phyloP scores from a whole-genome alignment of 345 rosid species.

The Hibiscus tridactylites region DNA sequence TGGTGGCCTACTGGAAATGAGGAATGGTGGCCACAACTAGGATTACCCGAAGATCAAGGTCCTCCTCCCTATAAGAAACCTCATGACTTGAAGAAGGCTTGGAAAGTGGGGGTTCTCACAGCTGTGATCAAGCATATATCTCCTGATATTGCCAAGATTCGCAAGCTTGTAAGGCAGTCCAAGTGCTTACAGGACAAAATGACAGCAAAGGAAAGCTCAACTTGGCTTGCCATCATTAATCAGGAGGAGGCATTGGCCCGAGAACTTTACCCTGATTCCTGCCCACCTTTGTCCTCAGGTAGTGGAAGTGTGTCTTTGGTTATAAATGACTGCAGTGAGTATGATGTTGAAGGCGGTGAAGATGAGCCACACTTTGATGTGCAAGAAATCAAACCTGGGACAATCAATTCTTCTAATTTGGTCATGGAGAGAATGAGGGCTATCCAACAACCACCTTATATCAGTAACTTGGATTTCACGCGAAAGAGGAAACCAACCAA shows the following conservation, averaged over 20 bases:
- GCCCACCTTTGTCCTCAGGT: conserved; percentile 40
- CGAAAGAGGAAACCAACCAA: conserved; percentile 58
- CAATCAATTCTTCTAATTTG: conserved; percentile 25
- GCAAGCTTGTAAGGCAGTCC: conserved; percentile 76
- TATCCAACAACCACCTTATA: conserved; percentile 35
- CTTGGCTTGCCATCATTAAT: conserved; percentile 85
- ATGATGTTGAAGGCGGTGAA: conserved; percentile 70
- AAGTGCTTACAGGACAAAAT: conserved; percentile 88
- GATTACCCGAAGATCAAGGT: conserved; percentile 57
- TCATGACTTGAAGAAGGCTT: conserved; percentile 88
- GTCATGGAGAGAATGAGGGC: conserved; percentile 34
- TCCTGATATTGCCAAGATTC: conserved; percentile 62
- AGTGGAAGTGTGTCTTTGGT: conserved; percentile 45
- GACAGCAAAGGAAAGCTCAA: conserved; percentile 85
- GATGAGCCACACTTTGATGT: conserved; percentile 51
- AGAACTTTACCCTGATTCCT: conserved; percentile 45
- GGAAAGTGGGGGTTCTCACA: conserved; percentile 89
- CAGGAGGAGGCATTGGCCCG: conserved; percentile 58
- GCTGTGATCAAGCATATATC: conserved; percentile 84
- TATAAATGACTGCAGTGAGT: conserved; percentile 51
- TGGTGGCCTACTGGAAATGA: conserved; percentile 97
- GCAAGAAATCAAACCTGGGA: conserved; percentile 51
- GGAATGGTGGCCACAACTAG: conserved; percentile 84
- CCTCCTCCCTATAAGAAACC: conserved; percentile 97
- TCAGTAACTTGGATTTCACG: conserved; percentile 28